Percentiles rank a stretch among this genome's conserved stretches.
These are phyloP conservation scores for Echites panduratus DNA, from an alignment of 257 asterid species.

Conservation along the genomic window DNA sequence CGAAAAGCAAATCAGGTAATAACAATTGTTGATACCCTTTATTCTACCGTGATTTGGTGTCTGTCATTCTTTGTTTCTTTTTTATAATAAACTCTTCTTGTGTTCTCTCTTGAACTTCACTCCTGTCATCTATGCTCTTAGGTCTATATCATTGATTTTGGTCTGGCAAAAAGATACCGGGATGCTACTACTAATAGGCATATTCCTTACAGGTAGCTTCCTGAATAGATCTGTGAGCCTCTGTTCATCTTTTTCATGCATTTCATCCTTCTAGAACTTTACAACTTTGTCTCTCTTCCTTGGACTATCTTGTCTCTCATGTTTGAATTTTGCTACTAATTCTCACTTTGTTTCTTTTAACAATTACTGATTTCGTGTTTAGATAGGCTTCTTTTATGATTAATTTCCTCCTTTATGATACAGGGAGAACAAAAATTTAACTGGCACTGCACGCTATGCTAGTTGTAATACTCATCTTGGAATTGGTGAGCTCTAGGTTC, in stretches of 20 bases:
- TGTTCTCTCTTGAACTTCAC: background rate
- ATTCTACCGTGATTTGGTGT: background rate
- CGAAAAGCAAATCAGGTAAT: slow-evolving; percentile 42
- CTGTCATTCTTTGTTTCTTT: background rate
- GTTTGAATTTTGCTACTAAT: background rate
- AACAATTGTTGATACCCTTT: background rate
- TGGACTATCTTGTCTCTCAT: background rate
- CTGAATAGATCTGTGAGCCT: background rate
- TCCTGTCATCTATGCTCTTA: slow-evolving; percentile 19
- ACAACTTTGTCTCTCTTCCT: background rate
- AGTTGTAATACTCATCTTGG: slow-evolving; percentile 99
- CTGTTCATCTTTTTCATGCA: background rate
- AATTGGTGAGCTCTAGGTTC: slow-evolving; percentile 49
- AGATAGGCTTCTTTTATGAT: background rate
- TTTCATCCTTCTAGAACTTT: background rate
- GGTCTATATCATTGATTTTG: slow-evolving; percentile 82
- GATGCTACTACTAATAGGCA: slow-evolving; percentile 64
- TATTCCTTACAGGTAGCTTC: slow-evolving; percentile 67
- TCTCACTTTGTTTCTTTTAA: background rate
- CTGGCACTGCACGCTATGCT: slow-evolving; percentile 99
- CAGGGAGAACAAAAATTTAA: slow-evolving; percentile 96
- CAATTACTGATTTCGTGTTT: background rate
- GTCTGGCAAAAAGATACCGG: slow-evolving; percentile 86
- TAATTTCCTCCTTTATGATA: slow-evolving; percentile 15
- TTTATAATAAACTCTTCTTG: background rate